These are phyloP conservation scores for Candida lessepsii DNA, from an alignment of 805 yeast species.

Conservation along the genomic window DNA sequence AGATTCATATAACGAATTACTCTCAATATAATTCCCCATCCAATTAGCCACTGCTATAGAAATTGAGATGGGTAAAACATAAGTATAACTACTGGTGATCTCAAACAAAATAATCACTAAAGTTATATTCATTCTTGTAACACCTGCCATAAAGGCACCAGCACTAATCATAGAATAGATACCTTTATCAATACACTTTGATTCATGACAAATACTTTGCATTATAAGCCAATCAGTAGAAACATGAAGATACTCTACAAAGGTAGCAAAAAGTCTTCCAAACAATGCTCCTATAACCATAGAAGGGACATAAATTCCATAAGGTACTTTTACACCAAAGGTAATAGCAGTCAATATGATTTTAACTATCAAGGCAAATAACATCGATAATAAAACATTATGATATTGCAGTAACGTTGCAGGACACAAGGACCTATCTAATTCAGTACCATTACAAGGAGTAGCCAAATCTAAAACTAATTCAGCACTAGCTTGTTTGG, in stretches of 20 bases:
- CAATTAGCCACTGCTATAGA: slow-evolving; percentile 58
- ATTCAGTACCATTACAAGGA: slow-evolving; percentile 41
- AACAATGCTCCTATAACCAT: slow-evolving; percentile 64
- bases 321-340: slow-evolving; percentile 57
- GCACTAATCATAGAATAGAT: slow-evolving; percentile 56
- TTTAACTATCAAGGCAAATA: slow-evolving; percentile 45
- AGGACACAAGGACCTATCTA: slow-evolving; percentile 32
- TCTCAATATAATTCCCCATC: slow-evolving; percentile 53
- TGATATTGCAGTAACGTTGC: slow-evolving; percentile 24
- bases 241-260: slow-evolving; percentile 37
- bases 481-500: slow-evolving; percentile 49
- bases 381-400: slow-evolving; percentile 31
- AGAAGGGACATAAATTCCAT: slow-evolving; percentile 62
- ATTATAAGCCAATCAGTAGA: slow-evolving; percentile 11
- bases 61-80: slow-evolving; percentile 56
- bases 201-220: slow-evolving; percentile 17
- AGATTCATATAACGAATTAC: slow-evolving; percentile 49
- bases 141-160: slow-evolving; percentile 58
- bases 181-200: slow-evolving; percentile 44
- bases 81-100: slow-evolving; percentile 54
- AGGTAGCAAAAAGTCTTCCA: slow-evolving; percentile 50
- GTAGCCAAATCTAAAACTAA: slow-evolving; percentile 49
- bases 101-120: slow-evolving; percentile 52
- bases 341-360: slow-evolving; percentile 49
- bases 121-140: slow-evolving; percentile 54